These are phyloP conservation scores for Hymenoscyphus repandus DNA, from an alignment of 2,329 filamentous ascomycete species.

Conservation along the genomic window DNA sequence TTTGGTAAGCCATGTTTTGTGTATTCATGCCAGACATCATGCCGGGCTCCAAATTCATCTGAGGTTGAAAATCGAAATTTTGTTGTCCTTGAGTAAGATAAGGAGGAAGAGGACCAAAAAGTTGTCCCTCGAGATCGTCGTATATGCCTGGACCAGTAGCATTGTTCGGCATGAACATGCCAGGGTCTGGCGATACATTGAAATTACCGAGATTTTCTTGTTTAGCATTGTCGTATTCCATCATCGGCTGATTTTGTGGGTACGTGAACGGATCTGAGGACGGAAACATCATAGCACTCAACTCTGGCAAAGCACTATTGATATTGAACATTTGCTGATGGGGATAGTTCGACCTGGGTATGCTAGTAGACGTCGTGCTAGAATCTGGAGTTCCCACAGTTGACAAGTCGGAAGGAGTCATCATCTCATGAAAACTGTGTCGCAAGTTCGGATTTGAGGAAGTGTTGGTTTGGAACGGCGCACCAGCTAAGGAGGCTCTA, in stretches of 20 bases:
- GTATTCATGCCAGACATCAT: conserved; percentile 14
- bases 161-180: conserved; percentile 28
- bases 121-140: conserved; percentile 67
- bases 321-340: conserved; percentile 32
- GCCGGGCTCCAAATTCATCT: conserved; percentile 9
- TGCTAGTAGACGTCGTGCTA: conserved; percentile 14
- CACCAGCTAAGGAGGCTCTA: conserved; percentile 27
- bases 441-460: conserved; percentile 25
- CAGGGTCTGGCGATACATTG: conserved; percentile 8
- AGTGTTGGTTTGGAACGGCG: conserved; percentile 20
- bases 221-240: conserved; percentile 46
- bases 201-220: conserved; percentile 18
- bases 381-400: conserved; percentile 26
- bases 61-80: conserved; percentile 18
- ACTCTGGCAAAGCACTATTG: conserved; percentile 49
- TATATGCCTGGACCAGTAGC: conserved; percentile 21
- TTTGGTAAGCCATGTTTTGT: conserved; percentile 19
- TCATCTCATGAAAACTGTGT: conserved; percentile 25
- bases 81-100: conserved; percentile 45
- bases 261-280: conserved; percentile 75
- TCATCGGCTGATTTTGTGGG: conserved; percentile 67
- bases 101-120: conserved; percentile 65
- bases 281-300: conserved; percentile 77
- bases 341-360: conserved; percentile 16
- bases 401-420: conserved; percentile 25